phyloP scores from a whole-genome alignment of 768 basidiomycete species.

The Psilocybe cubensis region DNA sequence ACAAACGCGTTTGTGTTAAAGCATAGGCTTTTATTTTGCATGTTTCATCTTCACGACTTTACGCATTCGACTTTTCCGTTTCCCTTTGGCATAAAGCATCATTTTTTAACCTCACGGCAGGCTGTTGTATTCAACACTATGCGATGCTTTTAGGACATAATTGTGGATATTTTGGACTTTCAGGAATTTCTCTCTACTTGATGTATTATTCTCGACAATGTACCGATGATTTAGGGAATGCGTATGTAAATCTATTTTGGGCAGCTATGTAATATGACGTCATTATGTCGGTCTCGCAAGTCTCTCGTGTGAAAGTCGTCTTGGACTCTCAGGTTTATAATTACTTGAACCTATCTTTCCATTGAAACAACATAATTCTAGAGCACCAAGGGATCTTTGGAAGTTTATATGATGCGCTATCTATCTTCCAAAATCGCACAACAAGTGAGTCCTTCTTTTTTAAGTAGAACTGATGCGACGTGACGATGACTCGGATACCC shows the following conservation, averaged over 20 bases:
- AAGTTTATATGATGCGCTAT: slow-evolving; percentile 64
- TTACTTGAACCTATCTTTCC: too few relatives aligned
- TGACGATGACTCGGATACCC: background rate
- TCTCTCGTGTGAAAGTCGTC: too few relatives aligned
- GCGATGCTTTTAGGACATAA: background rate
- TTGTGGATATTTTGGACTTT: slow-evolving; percentile 1
- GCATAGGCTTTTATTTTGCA: slow-evolving; percentile 8
- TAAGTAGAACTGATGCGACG: background rate
- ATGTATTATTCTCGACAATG: too few relatives aligned
- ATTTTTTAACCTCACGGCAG: background rate
- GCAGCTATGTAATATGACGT: background rate
- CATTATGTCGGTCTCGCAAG: background rate
- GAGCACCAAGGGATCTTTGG: background rate
- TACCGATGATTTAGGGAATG: too few relatives aligned
- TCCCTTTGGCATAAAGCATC: background rate
- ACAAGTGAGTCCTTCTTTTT: slow-evolving; percentile 50
- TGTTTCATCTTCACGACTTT: background rate
- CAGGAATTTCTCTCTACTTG: background rate
- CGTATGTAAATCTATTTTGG: background rate
- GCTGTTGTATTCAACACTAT: slow-evolving; percentile 2
- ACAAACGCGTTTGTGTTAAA: slow-evolving; percentile 63
- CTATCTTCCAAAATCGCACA: slow-evolving; percentile 76
- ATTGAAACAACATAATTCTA: too few relatives aligned
- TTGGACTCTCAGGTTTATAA: too few relatives aligned
- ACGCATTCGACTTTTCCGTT: background rate